These are phyloP conservation scores for Candida sithepensis DNA, from an alignment of 805 yeast genomes.

Conservation along the genomic window DNA sequence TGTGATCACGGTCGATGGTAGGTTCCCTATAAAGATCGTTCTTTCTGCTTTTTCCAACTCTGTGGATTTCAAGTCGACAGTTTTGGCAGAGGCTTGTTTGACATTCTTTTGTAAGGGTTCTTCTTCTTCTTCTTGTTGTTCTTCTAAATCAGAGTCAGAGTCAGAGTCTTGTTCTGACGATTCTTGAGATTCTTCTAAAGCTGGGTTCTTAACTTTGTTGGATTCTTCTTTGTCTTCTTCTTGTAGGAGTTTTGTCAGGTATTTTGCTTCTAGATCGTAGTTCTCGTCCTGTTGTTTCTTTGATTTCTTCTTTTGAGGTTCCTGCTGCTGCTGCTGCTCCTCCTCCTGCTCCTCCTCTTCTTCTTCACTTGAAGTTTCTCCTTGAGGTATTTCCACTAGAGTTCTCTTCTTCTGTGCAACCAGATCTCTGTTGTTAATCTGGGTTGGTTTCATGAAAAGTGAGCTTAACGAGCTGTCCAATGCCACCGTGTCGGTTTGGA, in stretches of 20 bases:
- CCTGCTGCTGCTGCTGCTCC: constrained; percentile 21
- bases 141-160: constrained; percentile 26
- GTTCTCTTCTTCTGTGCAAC: constrained; percentile 27
- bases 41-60: constrained; percentile 80
- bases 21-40: constrained; percentile 86
- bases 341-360: constrained; percentile 16
- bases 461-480: constrained; percentile 18
- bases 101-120: constrained; percentile 4
- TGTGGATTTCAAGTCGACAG: constrained; percentile 57
- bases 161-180: constrained; percentile 12
- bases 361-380: constrained; percentile 12
- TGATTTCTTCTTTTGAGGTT: constrained; percentile 10
- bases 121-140: constrained; percentile 13
- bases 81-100: constrained; percentile 37
- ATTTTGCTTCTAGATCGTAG: constrained; percentile 52
- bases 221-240: constrained; percentile 28
- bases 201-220: constrained; percentile 10
- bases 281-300: constrained; percentile 32
- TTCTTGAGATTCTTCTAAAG: not conserved
- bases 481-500: not conserved
- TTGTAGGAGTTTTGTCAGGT: constrained; percentile 46
- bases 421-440: constrained; percentile 38
- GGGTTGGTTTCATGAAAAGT: constrained; percentile 38
- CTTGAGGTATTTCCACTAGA: constrained; percentile 14
- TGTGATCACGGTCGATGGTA: constrained; percentile 61